Conservation (phyloP, 441 rosid genomes). For the Theobroma grandiflorum region DNA sequence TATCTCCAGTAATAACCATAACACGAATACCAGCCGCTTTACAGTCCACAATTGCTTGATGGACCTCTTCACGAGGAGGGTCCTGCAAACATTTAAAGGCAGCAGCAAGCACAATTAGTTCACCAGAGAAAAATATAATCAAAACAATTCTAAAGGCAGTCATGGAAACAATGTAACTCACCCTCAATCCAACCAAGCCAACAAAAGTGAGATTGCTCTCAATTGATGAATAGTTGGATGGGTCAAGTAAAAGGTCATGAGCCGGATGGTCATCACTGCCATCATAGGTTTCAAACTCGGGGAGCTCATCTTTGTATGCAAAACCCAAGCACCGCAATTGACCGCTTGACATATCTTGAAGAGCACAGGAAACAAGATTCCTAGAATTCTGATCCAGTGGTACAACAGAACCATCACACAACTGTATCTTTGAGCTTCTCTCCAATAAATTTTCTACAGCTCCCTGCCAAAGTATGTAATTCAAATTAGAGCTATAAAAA, state of each 20-base stretch:
- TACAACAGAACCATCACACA: conserved; percentile 54
- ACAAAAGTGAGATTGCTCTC: conserved; percentile 50
- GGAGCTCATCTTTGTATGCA: conserved; percentile 53
- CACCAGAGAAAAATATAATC: conserved; percentile 7
- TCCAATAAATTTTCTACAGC: conserved; percentile 59
- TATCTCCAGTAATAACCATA: conserved; percentile 60
- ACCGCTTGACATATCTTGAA: conserved; percentile 44
- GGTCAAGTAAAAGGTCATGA: conserved; percentile 49
- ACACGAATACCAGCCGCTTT: conserved; percentile 56
- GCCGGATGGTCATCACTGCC: conserved; percentile 56
- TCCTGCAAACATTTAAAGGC: conserved; percentile 40
- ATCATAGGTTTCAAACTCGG: conserved; percentile 51
- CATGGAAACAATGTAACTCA: conserved; percentile 30
- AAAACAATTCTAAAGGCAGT: not conserved
- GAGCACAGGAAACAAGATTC: conserved; percentile 37
- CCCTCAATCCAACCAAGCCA: conserved; percentile 60
- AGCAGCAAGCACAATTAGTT: conserved; percentile 3
- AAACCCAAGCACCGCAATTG: conserved; percentile 58
- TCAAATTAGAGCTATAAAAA: conserved; percentile 15
- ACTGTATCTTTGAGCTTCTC: conserved; percentile 53
- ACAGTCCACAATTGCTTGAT: conserved; percentile 54
- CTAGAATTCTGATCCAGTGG: conserved; percentile 45
- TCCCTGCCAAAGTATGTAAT: conserved; percentile 43
- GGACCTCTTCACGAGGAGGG: conserved; percentile 60
- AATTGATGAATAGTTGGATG: conserved; percentile 51